These are phyloP conservation scores for Tetrapyrgos nigripes DNA, from an alignment of 1,284 basidiomycete genomes.

Conservation along the genomic window DNA sequence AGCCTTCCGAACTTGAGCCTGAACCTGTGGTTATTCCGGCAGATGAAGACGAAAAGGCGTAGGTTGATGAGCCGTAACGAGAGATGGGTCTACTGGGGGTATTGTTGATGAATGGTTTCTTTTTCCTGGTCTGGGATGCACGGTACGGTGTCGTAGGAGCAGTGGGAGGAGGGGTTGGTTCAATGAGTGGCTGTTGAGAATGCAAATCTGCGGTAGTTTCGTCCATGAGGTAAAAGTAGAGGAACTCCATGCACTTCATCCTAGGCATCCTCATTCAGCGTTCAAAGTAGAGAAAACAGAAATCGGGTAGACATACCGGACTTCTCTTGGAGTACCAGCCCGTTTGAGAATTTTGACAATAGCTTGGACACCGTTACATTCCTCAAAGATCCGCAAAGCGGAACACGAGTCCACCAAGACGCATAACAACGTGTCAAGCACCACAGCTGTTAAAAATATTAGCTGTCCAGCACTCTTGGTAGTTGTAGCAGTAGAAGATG, in stretches of 20 bases:
- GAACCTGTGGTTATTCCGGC: conserved; percentile 25
- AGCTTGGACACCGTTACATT: conserved; percentile 74
- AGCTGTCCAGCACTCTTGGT: not conserved
- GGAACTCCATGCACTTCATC: conserved; percentile 92
- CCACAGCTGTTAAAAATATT: conserved; percentile 59
- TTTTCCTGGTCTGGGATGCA: conserved; percentile 21
- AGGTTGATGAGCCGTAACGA: conserved; percentile 36
- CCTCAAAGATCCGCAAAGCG: conserved; percentile 80
- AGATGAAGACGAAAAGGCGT: conserved; percentile 40
- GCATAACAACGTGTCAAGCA: conserved; percentile 85
- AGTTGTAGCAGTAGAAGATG: conserved; percentile 20
- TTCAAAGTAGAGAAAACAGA: conserved; percentile 1
- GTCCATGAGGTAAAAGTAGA: conserved; percentile 91
- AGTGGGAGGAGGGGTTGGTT: conserved; percentile 38
- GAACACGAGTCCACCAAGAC: conserved; percentile 82
- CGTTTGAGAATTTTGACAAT: conserved; percentile 86
- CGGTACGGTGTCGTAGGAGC: conserved; percentile 37
- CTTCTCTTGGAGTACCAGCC: conserved; percentile 80
- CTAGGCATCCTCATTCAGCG: conserved; percentile 45
- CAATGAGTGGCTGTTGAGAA: conserved; percentile 7
- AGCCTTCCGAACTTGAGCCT: conserved; percentile 18
- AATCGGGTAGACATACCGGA: conserved; percentile 61
- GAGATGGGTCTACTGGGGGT: conserved; percentile 25
- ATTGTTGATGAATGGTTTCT: conserved; percentile 25
- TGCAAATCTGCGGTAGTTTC: conserved; percentile 53